Percentiles rank a stretch among this genome's conserved stretches.
Evolutionary conservation across 495 filamentous ascomycete genomes (phyloP).

Genomic region (Parmelia sp.): DNA sequence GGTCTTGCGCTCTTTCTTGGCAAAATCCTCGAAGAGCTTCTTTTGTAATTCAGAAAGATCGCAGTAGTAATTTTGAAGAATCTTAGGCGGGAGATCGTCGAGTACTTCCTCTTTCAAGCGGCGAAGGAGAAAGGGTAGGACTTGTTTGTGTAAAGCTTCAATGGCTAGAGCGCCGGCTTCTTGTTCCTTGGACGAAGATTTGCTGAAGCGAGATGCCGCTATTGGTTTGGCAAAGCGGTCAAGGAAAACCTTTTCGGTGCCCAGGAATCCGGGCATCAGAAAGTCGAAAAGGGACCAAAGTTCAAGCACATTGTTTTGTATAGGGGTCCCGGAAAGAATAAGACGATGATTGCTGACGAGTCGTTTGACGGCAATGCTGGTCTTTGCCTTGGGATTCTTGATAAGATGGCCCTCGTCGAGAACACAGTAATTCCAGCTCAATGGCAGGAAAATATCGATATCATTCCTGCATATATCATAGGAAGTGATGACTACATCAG

Average conservation of each 20-base stretch:
- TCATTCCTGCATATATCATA: constrained; percentile 97
- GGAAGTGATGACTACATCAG: constrained; percentile 92
- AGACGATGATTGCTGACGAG: constrained; percentile 86
- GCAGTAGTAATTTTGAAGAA: constrained; percentile 98
- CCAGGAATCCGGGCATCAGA: constrained; percentile 96
- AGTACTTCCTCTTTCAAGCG: constrained; percentile 97
- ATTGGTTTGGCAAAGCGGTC: constrained; percentile 98
- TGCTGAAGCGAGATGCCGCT: constrained; percentile 85
- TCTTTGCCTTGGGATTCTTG: constrained; percentile 95
- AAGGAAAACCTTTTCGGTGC: constrained; percentile 96
- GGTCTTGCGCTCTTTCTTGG: constrained; percentile 80
- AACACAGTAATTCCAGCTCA: constrained; percentile 95
- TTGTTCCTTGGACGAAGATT: constrained; percentile 96
- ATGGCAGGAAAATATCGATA: constrained; percentile 69
- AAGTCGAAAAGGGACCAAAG: constrained; percentile 99
- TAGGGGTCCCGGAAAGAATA: constrained; percentile 93
- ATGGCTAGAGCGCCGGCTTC: constrained; percentile 94
- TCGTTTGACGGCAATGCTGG: constrained; percentile 82
- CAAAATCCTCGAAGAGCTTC: constrained; percentile 93
- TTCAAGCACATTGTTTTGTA: constrained; percentile 96
- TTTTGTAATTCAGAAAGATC: constrained; percentile 93
- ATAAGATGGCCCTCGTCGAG: constrained; percentile 97
- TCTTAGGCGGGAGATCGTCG: constrained; percentile 94
- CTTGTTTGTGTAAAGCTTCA: constrained; percentile 95
- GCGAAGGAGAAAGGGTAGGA: constrained; percentile 90